phyloP scores from a whole-genome alignment of 2,329 filamentous ascomycete genomes.

The Reticulascus tulasneorum region DNA sequence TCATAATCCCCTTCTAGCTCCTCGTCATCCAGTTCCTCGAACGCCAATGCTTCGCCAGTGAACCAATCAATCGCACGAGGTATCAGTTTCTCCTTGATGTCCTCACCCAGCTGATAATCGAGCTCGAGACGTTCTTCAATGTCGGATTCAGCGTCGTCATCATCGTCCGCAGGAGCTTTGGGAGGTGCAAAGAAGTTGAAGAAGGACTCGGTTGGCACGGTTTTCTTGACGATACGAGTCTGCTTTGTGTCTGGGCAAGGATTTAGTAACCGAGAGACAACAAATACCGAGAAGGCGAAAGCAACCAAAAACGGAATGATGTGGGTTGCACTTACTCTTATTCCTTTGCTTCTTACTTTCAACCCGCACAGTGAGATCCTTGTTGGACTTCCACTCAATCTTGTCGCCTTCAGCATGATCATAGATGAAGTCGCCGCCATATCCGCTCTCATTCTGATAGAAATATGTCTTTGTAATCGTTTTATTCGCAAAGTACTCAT shows the following conservation, averaged over 20 bases:
- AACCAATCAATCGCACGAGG: slow-evolving; percentile 99
- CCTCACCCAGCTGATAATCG: slow-evolving; percentile 97
- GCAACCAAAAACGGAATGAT: background rate
- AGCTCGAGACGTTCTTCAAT: slow-evolving; percentile 97
- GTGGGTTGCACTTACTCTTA: slow-evolving; percentile 68
- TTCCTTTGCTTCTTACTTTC: slow-evolving; percentile 99
- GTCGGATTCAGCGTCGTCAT: slow-evolving; percentile 74
- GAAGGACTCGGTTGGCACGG: slow-evolving; percentile 96
- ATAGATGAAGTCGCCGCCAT: slow-evolving; percentile 99
- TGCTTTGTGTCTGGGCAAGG: slow-evolving; percentile 82
- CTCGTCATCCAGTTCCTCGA: slow-evolving; percentile 83
- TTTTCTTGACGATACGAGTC: slow-evolving; percentile 98
- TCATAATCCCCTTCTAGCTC: slow-evolving; percentile 79
- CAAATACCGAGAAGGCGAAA: background rate
- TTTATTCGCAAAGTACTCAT: slow-evolving; percentile 98
- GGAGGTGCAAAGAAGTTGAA: slow-evolving; percentile 99
- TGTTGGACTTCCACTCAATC: slow-evolving; percentile 92
- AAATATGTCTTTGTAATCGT: slow-evolving; percentile 96
- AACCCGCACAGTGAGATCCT: slow-evolving; percentile 89
- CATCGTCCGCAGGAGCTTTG: slow-evolving; percentile 72
- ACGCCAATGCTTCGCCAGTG: slow-evolving; percentile 94
- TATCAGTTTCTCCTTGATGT: slow-evolving; percentile 99
- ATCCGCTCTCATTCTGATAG: slow-evolving; percentile 98
- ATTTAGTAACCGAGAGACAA: background rate
- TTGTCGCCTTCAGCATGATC: slow-evolving; percentile 98